Conservation (phyloP, 108 stramenopile species). For the Cyclotella choctawhatcheeana region DNA sequence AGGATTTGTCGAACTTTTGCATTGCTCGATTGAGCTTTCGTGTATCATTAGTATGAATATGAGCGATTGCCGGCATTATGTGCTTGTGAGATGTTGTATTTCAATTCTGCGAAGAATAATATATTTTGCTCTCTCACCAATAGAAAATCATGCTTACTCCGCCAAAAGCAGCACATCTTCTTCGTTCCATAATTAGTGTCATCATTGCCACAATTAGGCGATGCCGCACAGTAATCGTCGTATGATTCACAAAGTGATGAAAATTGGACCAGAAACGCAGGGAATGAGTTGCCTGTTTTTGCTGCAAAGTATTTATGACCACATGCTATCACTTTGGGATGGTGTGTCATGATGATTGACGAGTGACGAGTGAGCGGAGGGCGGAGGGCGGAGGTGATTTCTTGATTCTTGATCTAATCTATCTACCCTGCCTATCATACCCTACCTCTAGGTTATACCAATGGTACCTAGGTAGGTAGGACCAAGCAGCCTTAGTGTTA, state of each 20-base stretch:
- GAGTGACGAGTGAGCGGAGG: too few species aligned
- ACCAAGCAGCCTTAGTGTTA: too few species aligned
- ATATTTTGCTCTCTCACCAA: slow-evolving; percentile 17
- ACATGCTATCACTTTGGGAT: slow-evolving; percentile 35
- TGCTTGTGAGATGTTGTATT: neutral
- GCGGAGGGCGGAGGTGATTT: too few species aligned
- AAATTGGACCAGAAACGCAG: slow-evolving; percentile 40
- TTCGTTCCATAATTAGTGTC: too few species aligned
- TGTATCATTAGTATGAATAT: neutral
- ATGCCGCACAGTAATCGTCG: too few species aligned
- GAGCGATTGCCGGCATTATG: neutral
- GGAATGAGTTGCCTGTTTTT: slow-evolving; percentile 30
- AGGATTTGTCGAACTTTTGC: too few species aligned
- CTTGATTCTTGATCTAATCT: too few species aligned
- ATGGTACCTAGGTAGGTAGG: too few species aligned
- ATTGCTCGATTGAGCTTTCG: slow-evolving; percentile 29
- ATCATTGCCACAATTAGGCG: too few species aligned
- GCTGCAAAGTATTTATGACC: slow-evolving; percentile 19
- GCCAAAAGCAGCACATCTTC: slow-evolving; percentile 26
- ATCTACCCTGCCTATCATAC: too few species aligned
- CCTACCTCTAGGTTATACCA: too few species aligned
- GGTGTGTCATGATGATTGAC: slow-evolving; percentile 1
- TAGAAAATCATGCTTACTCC: slow-evolving; percentile 39
- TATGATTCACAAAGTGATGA: slow-evolving; percentile 5
- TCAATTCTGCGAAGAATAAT: too few species aligned